These are phyloP conservation scores for Pseudocercospora pini-densiflorae DNA, from an alignment of 2,329 filamentous ascomycete species.

Conservation along the genomic window DNA sequence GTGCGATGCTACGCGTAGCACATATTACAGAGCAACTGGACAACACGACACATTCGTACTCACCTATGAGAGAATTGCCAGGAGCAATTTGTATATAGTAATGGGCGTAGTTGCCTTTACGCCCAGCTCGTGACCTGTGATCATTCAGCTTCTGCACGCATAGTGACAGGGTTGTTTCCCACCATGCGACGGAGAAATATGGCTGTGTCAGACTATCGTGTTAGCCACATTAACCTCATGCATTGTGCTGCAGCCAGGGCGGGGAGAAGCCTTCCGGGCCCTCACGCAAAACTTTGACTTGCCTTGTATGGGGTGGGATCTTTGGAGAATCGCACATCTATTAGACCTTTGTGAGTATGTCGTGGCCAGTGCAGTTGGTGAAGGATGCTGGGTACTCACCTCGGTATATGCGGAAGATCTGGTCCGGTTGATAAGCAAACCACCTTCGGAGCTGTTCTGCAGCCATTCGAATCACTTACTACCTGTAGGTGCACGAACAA, in stretches of 20 bases:
- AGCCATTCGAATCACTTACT: constrained; percentile 9
- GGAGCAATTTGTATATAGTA: constrained; percentile 89
- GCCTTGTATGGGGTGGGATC: constrained; percentile 90
- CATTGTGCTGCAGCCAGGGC: constrained; percentile 4
- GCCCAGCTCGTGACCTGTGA: constrained; percentile 72
- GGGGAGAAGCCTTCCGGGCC: neutral
- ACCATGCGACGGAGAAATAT: constrained; percentile 83
- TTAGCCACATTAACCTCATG: constrained; percentile 17
- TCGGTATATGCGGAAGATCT: constrained; percentile 82
- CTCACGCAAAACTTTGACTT: constrained; percentile 54
- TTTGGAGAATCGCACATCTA: constrained; percentile 79
- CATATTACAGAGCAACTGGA: neutral
- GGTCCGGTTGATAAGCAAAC: neutral
- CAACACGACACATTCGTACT: constrained; percentile 39
- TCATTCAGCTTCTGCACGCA: neutral
- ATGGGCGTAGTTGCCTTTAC: constrained; percentile 84
- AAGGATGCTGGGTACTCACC: neutral
- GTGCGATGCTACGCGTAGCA: neutral
- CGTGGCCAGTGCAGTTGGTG: neutral
- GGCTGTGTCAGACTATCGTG: constrained; percentile 54
- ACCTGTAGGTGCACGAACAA: constrained; percentile 43
- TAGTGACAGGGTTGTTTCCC: constrained; percentile 13
- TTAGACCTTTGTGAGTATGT: neutral
- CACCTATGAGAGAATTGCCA: constrained; percentile 71
- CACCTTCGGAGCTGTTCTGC: neutral